Evolutionary conservation across 169 alveolate genomes (phyloP).

Genomic region (Amoebophrya sp.): DNA sequence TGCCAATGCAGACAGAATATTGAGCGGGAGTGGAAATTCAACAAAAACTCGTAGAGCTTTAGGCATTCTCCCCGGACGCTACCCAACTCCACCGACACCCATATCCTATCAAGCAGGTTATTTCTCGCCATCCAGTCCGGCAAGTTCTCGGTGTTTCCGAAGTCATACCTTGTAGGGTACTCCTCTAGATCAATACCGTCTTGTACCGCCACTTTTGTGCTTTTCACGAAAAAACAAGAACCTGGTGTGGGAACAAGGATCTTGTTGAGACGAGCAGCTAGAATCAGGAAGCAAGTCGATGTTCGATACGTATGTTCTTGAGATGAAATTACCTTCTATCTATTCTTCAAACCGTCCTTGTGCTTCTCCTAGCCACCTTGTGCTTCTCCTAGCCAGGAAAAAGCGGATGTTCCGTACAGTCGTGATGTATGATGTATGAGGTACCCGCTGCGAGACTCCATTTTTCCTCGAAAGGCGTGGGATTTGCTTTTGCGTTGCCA

Average conservation of each 20-base stretch:
- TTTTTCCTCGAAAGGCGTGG: background rate
- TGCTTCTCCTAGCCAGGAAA: too few relatives aligned
- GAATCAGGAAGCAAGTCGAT: too few relatives aligned
- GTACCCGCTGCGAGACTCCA: background rate
- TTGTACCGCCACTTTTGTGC: background rate
- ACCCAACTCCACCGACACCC: background rate
- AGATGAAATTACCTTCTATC: too few relatives aligned
- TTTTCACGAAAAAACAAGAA: background rate
- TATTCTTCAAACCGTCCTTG: too few relatives aligned
- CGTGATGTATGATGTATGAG: background rate
- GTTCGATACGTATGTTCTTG: too few relatives aligned
- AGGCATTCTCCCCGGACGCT: conserved; percentile 18
- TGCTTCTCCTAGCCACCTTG: too few relatives aligned
- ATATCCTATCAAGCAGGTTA: background rate
- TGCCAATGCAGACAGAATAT: background rate
- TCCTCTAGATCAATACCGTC: background rate
- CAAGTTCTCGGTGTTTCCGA: background rate
- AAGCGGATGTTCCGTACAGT: too few relatives aligned
- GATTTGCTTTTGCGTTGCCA: background rate
- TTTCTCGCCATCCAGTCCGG: conserved; percentile 23
- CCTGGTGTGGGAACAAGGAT: too few relatives aligned
- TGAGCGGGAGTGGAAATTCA: background rate
- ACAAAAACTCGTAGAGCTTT: conserved; percentile 12
- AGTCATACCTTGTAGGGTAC: background rate
- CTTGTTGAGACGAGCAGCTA: too few relatives aligned